These are phyloP conservation scores for Tricholoma saponaceum DNA, from an alignment of 768 basidiomycete species.

Conservation along the genomic window DNA sequence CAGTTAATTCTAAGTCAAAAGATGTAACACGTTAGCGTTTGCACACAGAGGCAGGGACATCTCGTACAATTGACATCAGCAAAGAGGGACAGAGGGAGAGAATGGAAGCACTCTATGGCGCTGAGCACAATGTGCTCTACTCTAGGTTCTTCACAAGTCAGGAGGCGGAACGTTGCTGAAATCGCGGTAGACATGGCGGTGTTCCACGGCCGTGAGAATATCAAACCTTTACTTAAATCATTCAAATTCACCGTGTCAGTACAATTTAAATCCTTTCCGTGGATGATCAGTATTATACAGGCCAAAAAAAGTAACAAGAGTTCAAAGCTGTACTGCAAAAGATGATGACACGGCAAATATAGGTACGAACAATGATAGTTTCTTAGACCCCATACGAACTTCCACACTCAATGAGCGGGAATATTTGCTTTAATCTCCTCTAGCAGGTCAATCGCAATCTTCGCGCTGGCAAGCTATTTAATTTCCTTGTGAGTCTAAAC, in stretches of 20 bases:
- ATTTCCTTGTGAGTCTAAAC: background rate
- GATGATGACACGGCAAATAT: background rate
- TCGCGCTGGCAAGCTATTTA: conserved; percentile 58
- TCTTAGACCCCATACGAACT: background rate
- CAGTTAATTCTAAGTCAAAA: background rate
- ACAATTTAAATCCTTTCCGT: background rate
- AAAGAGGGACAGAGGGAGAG: background rate
- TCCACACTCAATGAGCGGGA: conserved; percentile 26
- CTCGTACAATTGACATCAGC: conserved; percentile 14
- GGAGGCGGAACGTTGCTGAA: background rate
- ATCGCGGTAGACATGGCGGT: too few species aligned
- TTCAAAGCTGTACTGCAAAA: background rate
- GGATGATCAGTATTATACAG: background rate
- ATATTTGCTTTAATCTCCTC: conserved; percentile 51
- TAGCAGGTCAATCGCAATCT: conserved; percentile 66
- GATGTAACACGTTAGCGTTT: background rate
- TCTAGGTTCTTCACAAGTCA: background rate
- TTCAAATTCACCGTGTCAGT: too few species aligned
- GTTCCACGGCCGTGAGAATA: too few species aligned
- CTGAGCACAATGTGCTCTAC: background rate
- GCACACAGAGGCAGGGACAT: background rate
- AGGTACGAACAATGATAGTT: background rate
- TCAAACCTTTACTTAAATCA: too few species aligned
- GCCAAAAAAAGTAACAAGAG: background rate
- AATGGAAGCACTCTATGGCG: background rate